Conservation (phyloP, 257 asterid genomes). For the Salvia rosmarinus region DNA sequence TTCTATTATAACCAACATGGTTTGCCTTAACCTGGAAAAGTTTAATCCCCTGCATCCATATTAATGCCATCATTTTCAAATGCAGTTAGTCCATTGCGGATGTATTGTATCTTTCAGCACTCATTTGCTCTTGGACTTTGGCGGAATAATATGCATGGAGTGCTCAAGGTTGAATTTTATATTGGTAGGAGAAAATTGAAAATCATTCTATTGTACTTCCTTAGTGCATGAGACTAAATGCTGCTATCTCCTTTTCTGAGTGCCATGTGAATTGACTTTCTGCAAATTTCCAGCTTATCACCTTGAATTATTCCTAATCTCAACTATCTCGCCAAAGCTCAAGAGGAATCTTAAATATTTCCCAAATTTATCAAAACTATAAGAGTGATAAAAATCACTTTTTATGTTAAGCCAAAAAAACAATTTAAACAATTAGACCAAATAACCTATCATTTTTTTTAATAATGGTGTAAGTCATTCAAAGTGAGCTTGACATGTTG, state of each 20-base stretch:
- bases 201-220: conserved; percentile 19
- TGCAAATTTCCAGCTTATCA: neutral
- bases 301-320: conserved; percentile 9
- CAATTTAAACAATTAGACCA: neutral
- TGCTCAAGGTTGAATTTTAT: conserved; percentile 68
- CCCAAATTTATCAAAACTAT: neutral
- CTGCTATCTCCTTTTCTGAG: too few relatives aligned
- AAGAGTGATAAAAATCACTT: neutral
- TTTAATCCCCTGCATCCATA: neutral
- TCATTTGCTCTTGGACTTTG: conserved; percentile 70
- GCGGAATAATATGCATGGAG: conserved; percentile 82
- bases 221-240: conserved; percentile 22
- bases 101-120: conserved; percentile 71
- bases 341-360: neutral
- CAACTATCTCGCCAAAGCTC: neutral
- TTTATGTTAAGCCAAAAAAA: neutral
- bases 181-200: conserved; percentile 53
- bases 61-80: conserved; percentile 28
- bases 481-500: neutral
- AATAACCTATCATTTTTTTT: neutral
- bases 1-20: neutral
- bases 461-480: neutral
- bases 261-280: conserved; percentile 5
- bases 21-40: conserved; percentile 2
- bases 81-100: conserved; percentile 86